phyloP scores from a whole-genome alignment of 208 protist species.

The Acanthamoeba castellanii region DNA sequence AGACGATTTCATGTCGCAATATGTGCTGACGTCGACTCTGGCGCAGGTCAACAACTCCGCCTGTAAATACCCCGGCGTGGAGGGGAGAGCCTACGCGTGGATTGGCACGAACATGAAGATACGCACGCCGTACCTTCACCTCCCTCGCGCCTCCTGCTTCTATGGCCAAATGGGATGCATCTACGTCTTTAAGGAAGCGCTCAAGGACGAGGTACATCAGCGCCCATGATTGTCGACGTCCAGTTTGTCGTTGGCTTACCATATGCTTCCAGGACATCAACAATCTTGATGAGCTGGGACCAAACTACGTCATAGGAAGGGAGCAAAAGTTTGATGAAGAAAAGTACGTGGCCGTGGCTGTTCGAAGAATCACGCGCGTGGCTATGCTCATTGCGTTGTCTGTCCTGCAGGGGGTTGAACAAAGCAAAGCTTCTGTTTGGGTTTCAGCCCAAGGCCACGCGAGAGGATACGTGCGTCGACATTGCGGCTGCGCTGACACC shows the following conservation, averaged over 20 bases:
- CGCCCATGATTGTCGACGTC: not conserved
- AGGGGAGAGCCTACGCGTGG: conserved; percentile 1
- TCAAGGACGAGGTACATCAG: conserved; percentile 44
- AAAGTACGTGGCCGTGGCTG: not conserved
- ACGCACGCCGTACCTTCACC: conserved; percentile 24
- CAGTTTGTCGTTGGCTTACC: not conserved
- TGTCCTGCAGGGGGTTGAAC: conserved; percentile 5
- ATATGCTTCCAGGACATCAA: conserved; percentile 13
- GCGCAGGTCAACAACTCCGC: conserved; percentile 34
- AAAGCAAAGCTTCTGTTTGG: conserved; percentile 45
- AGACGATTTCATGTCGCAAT: not conserved
- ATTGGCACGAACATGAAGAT: conserved; percentile 36
- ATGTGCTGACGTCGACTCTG: not conserved
- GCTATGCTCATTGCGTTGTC: not conserved
- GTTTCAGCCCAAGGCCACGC: conserved; percentile 54
- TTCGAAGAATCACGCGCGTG: not conserved
- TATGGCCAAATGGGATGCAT: conserved; percentile 63
- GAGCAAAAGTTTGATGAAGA: conserved; percentile 32
- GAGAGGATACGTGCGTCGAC: conserved; percentile 35
- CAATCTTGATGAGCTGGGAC: not conserved
- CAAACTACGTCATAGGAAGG: conserved; percentile 34
- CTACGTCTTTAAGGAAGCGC: conserved; percentile 54
- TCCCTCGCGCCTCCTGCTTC: conserved; percentile 42
- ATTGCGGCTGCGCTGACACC: conserved; percentile 31
- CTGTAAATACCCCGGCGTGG: conserved; percentile 29